Evolutionary conservation across 805 yeast genomes (phyloP).

Genomic region (Komagataella mondaviorum): DNA sequence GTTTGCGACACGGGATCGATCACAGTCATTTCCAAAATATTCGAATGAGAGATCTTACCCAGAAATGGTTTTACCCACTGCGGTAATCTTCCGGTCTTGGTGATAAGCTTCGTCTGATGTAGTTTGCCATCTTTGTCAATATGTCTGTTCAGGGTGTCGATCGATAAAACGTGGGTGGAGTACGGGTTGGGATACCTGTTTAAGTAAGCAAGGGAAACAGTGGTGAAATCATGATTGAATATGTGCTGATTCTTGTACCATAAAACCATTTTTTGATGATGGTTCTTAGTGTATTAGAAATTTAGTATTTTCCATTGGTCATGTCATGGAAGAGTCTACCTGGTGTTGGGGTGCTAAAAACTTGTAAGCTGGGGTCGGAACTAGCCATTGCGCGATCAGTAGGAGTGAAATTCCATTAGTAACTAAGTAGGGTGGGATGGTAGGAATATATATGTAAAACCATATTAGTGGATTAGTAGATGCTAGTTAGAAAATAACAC

Average conservation of each 20-base stretch:
- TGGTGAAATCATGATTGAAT: constrained; percentile 53
- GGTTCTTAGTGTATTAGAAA: not conserved
- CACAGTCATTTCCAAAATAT: constrained; percentile 70
- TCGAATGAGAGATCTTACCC: constrained; percentile 55
- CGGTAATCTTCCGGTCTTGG: constrained; percentile 74
- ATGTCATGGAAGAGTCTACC: not conserved
- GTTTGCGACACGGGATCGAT: constrained; percentile 47
- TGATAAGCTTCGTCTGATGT: constrained; percentile 58
- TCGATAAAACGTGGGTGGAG: constrained; percentile 72
- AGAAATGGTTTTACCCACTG: constrained; percentile 64
- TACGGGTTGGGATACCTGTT: constrained; percentile 70
- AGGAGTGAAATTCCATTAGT: too few relatives aligned
- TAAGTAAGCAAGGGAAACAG: constrained; percentile 67
- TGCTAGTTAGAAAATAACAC: not conserved
- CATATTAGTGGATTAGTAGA: not conserved
- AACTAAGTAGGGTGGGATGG: too few relatives aligned
- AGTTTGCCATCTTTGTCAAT: constrained; percentile 53
- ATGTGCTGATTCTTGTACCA: constrained; percentile 40
- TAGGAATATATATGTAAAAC: too few relatives aligned
- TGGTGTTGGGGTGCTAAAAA: not conserved
- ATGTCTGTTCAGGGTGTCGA: constrained; percentile 55
- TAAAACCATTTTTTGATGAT: constrained; percentile 39
- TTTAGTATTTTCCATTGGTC: not conserved
- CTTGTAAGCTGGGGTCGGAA: not conserved
- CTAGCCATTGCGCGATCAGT: not conserved